Conservation (phyloP, 495 filamentous ascomycete species). For the Hypoxylon fuscum region DNA sequence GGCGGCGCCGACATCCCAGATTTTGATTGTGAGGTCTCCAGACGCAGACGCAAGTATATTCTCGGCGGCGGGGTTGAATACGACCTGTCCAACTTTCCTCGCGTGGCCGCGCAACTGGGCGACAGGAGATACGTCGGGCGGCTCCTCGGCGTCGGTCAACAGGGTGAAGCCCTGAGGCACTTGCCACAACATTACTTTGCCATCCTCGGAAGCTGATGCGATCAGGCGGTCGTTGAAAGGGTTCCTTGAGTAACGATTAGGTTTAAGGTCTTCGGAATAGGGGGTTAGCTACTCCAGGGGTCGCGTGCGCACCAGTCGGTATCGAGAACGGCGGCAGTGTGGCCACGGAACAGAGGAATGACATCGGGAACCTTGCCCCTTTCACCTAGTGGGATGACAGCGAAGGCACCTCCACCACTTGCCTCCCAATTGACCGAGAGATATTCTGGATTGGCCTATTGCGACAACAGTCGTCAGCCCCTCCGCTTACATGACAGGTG, state of each 20-base stretch:
- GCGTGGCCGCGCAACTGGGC: constrained; percentile 81
- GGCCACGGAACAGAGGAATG: constrained; percentile 93
- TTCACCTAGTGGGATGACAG: constrained; percentile 91
- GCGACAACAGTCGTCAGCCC: constrained; percentile 40
- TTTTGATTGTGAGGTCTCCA: constrained; percentile 92
- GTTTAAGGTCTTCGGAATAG: constrained; percentile 44
- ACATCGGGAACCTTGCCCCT: constrained; percentile 89
- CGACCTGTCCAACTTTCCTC: constrained; percentile 92
- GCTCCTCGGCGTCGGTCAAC: constrained; percentile 82
- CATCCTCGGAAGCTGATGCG: constrained; percentile 94
- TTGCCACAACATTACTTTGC: constrained; percentile 95
- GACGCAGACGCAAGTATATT: constrained; percentile 95
- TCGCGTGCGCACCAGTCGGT: constrained; percentile 85
- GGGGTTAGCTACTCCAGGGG: constrained; percentile 35
- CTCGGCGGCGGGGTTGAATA: constrained; percentile 96
- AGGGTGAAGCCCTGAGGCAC: constrained; percentile 90
- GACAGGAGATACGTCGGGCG: constrained; percentile 80
- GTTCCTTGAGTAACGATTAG: constrained; percentile 67
- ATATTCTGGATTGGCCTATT: constrained; percentile 91
- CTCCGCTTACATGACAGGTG: constrained; percentile 5
- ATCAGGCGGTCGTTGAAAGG: constrained; percentile 94
- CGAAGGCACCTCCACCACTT: constrained; percentile 95
- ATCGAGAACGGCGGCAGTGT: constrained; percentile 94
- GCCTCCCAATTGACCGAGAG: constrained; percentile 98
- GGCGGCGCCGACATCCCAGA: constrained; percentile 93